A percentile compares a stretch with the other conserved stretches of the same genome.
Conservation (phyloP, 2,329 filamentous ascomycete species). For the Arachnomyces sp. region DNA sequence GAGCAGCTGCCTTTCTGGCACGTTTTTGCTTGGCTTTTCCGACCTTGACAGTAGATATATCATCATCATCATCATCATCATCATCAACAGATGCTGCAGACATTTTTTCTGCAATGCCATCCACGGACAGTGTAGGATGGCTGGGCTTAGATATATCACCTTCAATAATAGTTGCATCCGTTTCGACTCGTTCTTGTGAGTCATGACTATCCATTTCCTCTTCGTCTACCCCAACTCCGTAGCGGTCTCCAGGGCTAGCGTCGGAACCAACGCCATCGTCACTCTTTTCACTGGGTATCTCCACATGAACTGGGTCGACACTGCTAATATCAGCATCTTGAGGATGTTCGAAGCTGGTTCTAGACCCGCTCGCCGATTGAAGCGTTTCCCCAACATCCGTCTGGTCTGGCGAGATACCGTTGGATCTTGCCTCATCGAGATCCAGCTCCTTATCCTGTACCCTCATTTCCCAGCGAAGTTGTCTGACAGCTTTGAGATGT, state of each 20-base stretch:
- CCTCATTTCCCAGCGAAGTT: slow-evolving; percentile 73
- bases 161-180: not conserved
- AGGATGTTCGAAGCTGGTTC: too few species aligned
- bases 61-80: slow-evolving; percentile 13
- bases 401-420: not conserved
- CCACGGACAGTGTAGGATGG: not conserved
- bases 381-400: not conserved
- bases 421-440: slow-evolving; percentile 9
- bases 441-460: slow-evolving; percentile 59
- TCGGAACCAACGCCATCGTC: too few species aligned
- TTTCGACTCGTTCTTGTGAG: too few species aligned
- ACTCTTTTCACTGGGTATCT: too few species aligned
- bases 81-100: slow-evolving; percentile 13
- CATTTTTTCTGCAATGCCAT: slow-evolving; percentile 7
- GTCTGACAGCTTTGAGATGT: slow-evolving; percentile 76
- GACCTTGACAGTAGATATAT: slow-evolving; percentile 25
- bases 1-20: slow-evolving; percentile 41
- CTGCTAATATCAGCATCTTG: too few species aligned
- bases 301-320: too few species aligned
- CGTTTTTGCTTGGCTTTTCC: slow-evolving; percentile 50
- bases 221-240: too few species aligned
- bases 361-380: too few species aligned
- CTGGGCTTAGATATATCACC: not conserved
- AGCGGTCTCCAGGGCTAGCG: too few species aligned
- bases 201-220: too few species aligned